Conservation (phyloP, 2,329 filamentous ascomycete genomes). For the Alternaria alternata region DNA sequence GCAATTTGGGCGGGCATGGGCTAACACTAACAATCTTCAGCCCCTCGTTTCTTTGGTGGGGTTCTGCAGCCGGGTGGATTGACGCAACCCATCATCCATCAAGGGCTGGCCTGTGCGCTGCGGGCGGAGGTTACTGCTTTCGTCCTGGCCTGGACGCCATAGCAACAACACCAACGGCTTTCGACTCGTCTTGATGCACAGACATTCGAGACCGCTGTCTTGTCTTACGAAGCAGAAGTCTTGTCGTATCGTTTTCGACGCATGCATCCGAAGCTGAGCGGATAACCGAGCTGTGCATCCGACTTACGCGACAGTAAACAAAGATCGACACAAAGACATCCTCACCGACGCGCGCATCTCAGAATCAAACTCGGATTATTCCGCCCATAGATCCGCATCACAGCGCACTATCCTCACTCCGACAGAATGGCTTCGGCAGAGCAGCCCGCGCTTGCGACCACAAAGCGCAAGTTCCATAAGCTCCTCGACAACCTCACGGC, state of each 20-base stretch:
- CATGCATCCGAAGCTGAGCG: not conserved
- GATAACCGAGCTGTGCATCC: not conserved
- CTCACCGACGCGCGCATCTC: constrained; percentile 3
- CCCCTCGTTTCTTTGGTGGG: constrained; percentile 26
- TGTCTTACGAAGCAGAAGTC: not conserved
- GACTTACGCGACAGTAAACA: constrained; percentile 29
- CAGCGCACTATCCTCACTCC: not conserved
- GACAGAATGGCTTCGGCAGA: constrained; percentile 22
- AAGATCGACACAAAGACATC: constrained; percentile 27
- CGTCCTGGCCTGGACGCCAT: constrained; percentile 22
- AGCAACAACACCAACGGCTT: constrained; percentile 24
- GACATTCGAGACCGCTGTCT: constrained; percentile 1
- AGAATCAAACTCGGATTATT: not conserved
- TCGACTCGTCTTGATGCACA: not conserved
- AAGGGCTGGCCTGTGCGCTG: constrained; percentile 11
- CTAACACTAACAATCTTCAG: constrained; percentile 28
- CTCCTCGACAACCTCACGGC: constrained; percentile 63
- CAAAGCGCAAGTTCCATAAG: constrained; percentile 84
- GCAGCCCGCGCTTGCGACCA: constrained; percentile 70
- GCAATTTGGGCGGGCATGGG: constrained; percentile 34
- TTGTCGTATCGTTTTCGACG: not conserved
- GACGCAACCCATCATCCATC: constrained; percentile 13
- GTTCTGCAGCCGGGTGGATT: constrained; percentile 17
- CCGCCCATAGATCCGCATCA: not conserved
- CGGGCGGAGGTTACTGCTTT: constrained; percentile 33